These are phyloP conservation scores for Neofusicoccum cordaticola DNA, from an alignment of 2,329 filamentous ascomycete species.

Conservation along the genomic window DNA sequence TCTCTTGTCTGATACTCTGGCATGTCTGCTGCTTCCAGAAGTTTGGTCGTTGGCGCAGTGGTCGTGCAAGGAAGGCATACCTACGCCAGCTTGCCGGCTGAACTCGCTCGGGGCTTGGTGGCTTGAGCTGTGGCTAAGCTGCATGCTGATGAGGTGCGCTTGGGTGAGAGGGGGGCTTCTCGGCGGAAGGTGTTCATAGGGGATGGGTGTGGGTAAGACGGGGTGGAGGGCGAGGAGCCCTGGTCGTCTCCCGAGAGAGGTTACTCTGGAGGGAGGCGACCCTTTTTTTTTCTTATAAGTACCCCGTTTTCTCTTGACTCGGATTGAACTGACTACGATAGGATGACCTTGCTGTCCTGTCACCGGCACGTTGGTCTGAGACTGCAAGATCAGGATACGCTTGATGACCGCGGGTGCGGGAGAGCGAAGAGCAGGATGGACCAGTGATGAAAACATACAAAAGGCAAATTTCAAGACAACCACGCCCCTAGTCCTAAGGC, in stretches of 20 bases:
- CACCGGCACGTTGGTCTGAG: neutral
- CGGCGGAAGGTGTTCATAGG: neutral
- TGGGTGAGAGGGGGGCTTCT: neutral
- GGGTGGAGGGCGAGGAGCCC: slow-evolving; percentile 17
- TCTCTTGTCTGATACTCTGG: neutral
- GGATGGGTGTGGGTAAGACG: slow-evolving; percentile 13
- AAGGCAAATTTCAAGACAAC: slow-evolving; percentile 14
- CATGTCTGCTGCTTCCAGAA: neutral
- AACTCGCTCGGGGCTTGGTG: neutral
- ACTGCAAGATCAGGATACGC: neutral
- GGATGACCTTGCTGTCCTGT: neutral
- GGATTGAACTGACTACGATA: neutral
- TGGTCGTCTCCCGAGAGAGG: slow-evolving; percentile 9
- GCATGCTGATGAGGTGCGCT: neutral
- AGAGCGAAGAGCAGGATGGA: neutral
- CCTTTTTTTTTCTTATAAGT: slow-evolving; percentile 17
- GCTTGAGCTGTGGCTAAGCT: neutral
- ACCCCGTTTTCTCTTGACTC: neutral
- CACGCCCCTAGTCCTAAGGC: neutral
- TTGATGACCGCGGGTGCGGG: neutral
- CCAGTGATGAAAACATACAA: slow-evolving; percentile 14
- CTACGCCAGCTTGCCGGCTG: slow-evolving; percentile 1
- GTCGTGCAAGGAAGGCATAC: neutral
- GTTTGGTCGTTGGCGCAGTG: neutral
- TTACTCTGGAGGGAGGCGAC: slow-evolving; percentile 5